Percentiles rank a stretch among this genome's conserved stretches.
Evolutionary conservation across 345 rosid genomes (phyloP).

Genomic region (Hibiscus tridactylites): DNA sequence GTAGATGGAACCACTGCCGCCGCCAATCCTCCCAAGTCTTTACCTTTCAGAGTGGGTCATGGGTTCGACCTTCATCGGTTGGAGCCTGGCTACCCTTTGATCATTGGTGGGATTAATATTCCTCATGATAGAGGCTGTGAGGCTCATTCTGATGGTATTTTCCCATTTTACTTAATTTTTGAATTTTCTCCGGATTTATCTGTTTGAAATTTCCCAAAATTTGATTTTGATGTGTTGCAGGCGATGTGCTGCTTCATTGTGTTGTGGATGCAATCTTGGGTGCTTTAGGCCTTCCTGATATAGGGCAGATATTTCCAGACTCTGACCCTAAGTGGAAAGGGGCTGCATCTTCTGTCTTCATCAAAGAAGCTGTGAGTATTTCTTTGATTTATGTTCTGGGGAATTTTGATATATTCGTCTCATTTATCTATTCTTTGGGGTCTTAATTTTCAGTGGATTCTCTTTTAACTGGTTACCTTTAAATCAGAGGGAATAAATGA

Average conservation of each 20-base stretch:
- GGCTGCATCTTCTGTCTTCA: constrained; percentile 79
- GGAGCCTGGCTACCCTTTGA: constrained; percentile 93
- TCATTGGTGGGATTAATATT: constrained; percentile 83
- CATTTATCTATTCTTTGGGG: background rate
- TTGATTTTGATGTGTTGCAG: constrained; percentile 30
- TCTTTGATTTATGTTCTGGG: background rate
- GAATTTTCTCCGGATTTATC: background rate
- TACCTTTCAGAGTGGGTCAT: constrained; percentile 90
- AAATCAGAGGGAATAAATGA: background rate
- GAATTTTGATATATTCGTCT: background rate
- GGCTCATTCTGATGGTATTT: constrained; percentile 96
- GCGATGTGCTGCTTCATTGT: constrained; percentile 96
- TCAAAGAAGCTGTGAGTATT: constrained; percentile 88
- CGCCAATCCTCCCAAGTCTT: constrained; percentile 30
- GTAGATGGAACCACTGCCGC: constrained; percentile 37
- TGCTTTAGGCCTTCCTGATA: constrained; percentile 94
- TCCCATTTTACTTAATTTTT: background rate
- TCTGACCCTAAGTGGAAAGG: constrained; percentile 97
- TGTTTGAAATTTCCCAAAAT: too few species aligned
- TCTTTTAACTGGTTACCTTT: background rate
- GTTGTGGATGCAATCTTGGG: constrained; percentile 97
- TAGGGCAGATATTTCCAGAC: constrained; percentile 95
- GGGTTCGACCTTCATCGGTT: constrained; percentile 92
- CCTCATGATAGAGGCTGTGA: constrained; percentile 97
- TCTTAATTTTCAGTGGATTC: background rate